These are phyloP conservation scores for Calvatia gigantea DNA, from an alignment of 768 basidiomycete genomes.

Conservation along the genomic window DNA sequence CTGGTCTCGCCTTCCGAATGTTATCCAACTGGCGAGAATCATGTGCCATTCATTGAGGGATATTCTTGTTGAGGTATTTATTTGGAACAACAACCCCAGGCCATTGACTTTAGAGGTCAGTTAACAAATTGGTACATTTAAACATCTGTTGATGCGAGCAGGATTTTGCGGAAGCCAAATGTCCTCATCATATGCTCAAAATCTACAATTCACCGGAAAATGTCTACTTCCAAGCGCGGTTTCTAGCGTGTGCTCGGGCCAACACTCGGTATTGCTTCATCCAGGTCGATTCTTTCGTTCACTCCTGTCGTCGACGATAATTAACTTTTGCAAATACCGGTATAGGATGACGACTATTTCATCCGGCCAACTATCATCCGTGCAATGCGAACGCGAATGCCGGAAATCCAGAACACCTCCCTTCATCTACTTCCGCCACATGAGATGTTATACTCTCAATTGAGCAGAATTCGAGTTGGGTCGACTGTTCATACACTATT, in stretches of 20 bases:
- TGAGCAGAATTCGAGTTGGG: slow-evolving; percentile 39
- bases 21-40: slow-evolving; percentile 47
- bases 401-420: slow-evolving; percentile 19
- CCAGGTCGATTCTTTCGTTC: slow-evolving; percentile 38
- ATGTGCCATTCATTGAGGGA: slow-evolving; percentile 48
- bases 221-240: slow-evolving; percentile 60
- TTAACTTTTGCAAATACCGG: neutral
- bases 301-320: neutral
- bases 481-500: slow-evolving; percentile 48
- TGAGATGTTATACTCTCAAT: slow-evolving; percentile 52
- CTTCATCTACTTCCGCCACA: slow-evolving; percentile 60
- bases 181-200: slow-evolving; percentile 38
- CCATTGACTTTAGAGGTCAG: slow-evolving; percentile 40
- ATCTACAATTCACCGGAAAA: slow-evolving; percentile 59
- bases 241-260: slow-evolving; percentile 49
- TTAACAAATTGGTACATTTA: neutral
- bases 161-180: slow-evolving; percentile 40
- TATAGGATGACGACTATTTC: slow-evolving; percentile 68
- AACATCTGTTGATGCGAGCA: slow-evolving; percentile 14
- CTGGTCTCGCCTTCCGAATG: slow-evolving; percentile 65
- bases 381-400: slow-evolving; percentile 41
- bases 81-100: slow-evolving; percentile 64
- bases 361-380: slow-evolving; percentile 54
- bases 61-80: slow-evolving; percentile 43
- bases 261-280: slow-evolving; percentile 58